These are phyloP conservation scores for Epichloe gansuensis DNA, from an alignment of 2,329 filamentous ascomycete species.

Conservation along the genomic window DNA sequence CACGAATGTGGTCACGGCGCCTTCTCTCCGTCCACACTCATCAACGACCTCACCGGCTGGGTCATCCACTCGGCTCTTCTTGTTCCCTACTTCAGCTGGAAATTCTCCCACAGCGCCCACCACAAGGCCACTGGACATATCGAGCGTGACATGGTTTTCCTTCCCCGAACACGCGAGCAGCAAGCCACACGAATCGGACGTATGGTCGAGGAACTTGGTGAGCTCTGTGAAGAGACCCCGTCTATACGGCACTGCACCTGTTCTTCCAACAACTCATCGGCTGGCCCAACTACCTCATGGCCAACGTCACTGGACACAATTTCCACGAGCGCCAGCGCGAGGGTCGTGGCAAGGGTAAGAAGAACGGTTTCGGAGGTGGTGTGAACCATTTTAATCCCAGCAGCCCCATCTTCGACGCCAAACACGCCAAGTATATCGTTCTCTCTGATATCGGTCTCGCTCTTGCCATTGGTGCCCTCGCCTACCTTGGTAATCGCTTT, in stretches of 20 bases:
- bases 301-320: conserved; percentile 95
- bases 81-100: conserved; percentile 98
- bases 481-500: conserved; percentile 60
- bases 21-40: conserved; percentile 80
- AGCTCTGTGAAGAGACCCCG: conserved; percentile 94
- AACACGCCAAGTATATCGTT: conserved; percentile 76
- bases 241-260: conserved; percentile 63
- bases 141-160: conserved; percentile 97
- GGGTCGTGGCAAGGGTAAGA: conserved; percentile 86
- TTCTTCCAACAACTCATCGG: conserved; percentile 79
- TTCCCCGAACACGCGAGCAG: conserved; percentile 80
- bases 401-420: conserved; percentile 83
- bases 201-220: conserved; percentile 67
- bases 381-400: conserved; percentile 92
- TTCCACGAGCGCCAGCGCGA: conserved; percentile 82
- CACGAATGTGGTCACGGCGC: conserved; percentile 97
- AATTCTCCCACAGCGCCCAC: conserved; percentile 98
- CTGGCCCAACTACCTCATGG: conserved; percentile 84
- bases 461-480: conserved; percentile 49
- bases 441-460: conserved; percentile 74
- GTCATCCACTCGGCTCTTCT: conserved; percentile 77
- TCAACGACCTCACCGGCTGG: conserved; percentile 92
- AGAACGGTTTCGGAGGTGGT: conserved; percentile 64
- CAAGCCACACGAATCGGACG: conserved; percentile 66
- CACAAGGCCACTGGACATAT: conserved; percentile 98